Percentiles rank a stretch among this genome's conserved stretches.
Evolutionary conservation across 805 yeast genomes (phyloP).

Genomic region (Candida tammaniensis): DNA sequence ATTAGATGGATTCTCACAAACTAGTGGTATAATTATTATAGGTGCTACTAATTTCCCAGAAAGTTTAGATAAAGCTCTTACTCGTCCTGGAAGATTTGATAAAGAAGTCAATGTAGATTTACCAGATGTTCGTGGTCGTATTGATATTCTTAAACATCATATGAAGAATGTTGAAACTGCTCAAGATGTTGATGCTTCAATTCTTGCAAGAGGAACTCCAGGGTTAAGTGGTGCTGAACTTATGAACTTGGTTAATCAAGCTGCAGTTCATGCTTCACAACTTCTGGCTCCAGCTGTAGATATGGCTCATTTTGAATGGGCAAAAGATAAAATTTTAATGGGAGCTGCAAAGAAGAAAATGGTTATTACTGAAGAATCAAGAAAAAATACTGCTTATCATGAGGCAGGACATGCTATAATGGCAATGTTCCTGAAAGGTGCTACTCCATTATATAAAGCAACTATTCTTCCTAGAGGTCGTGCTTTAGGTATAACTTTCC

Average conservation of each 20-base stretch:
- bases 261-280: conserved; percentile 96
- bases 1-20: conserved; percentile 91
- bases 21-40: conserved; percentile 89
- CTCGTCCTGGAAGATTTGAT: conserved; percentile 98
- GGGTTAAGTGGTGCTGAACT: conserved; percentile 98
- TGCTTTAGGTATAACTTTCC: conserved; percentile 96
- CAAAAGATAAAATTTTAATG: conserved; percentile 94
- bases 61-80: conserved; percentile 91
- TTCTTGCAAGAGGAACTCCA: conserved; percentile 95
- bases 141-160: conserved; percentile 88
- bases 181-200: conserved; percentile 79
- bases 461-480: conserved; percentile 96
- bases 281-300: conserved; percentile 86
- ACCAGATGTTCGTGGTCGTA: conserved; percentile 97
- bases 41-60: conserved; percentile 99
- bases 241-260: conserved; percentile 94
- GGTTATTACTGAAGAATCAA: conserved; percentile 94
- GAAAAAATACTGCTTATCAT: conserved; percentile 94
- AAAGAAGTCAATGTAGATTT: conserved; percentile 91
- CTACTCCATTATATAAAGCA: conserved; percentile 94
- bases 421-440: conserved; percentile 93
- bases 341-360: conserved; percentile 98
- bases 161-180: conserved; percentile 87
- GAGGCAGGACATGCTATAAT: conserved; percentile 99
- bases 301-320: conserved; percentile 96